These are phyloP conservation scores for Moniliophthora roreri DNA, from an alignment of 1,284 basidiomycete genomes.

Conservation along the genomic window DNA sequence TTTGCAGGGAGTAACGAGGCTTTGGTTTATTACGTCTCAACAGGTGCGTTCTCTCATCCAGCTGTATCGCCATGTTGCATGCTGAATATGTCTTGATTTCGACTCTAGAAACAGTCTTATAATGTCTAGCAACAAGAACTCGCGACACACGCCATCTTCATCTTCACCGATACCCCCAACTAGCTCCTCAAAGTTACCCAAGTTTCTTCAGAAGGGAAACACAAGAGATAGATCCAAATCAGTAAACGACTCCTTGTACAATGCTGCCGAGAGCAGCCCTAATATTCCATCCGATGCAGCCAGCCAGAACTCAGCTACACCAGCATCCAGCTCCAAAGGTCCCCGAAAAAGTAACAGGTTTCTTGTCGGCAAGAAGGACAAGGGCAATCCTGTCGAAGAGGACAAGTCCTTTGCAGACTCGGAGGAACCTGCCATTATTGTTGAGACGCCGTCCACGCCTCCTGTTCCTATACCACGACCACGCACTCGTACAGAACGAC, in stretches of 20 bases:
- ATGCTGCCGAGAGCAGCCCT: slow-evolving; percentile 24
- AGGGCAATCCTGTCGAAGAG: slow-evolving; percentile 5
- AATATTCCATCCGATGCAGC: slow-evolving; percentile 32
- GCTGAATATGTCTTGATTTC: slow-evolving; percentile 10
- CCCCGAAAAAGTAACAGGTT: slow-evolving; percentile 11
- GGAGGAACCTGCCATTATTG: slow-evolving; percentile 28
- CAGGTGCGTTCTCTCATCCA: background rate
- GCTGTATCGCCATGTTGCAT: background rate
- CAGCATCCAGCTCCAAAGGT: slow-evolving; percentile 18
- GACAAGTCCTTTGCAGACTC: slow-evolving; percentile 14
- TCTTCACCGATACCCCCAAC: slow-evolving; percentile 31
- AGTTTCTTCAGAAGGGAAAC: slow-evolving; percentile 60
- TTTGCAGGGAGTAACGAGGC: too few species aligned
- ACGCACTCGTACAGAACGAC: slow-evolving; percentile 31
- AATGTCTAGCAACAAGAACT: slow-evolving; percentile 36
- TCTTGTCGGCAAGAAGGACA: slow-evolving; percentile 1
- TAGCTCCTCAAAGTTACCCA: slow-evolving; percentile 55
- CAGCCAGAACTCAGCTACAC: slow-evolving; percentile 23
- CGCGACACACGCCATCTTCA: slow-evolving; percentile 35
- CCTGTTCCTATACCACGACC: slow-evolving; percentile 25
- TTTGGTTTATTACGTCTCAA: background rate
- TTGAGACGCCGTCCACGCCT: slow-evolving; percentile 27
- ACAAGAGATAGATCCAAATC: slow-evolving; percentile 61
- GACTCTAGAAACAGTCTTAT: slow-evolving; percentile 4
- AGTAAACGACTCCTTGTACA: slow-evolving; percentile 36